Evolutionary conservation across 495 filamentous ascomycete genomes (phyloP).

Genomic region (Parmelia sp.): DNA sequence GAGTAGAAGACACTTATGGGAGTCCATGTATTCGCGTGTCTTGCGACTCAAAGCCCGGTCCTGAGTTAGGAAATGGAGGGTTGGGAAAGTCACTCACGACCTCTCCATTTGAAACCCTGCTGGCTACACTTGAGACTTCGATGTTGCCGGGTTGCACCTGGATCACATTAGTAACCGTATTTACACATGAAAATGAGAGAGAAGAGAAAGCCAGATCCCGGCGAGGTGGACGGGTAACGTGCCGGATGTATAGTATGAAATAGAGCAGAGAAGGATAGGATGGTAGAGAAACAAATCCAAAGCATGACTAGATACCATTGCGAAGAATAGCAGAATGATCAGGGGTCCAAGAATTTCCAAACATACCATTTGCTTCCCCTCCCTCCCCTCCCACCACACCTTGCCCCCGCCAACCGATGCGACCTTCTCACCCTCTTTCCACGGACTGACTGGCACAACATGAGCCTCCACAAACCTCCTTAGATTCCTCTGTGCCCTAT

Average conservation of each 20-base stretch:
- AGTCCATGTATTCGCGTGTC: neutral
- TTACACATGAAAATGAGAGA: neutral
- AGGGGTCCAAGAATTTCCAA: neutral
- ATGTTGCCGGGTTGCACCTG: constrained; percentile 77
- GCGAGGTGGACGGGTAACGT: neutral
- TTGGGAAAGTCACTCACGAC: constrained; percentile 33
- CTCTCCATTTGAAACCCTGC: constrained; percentile 77
- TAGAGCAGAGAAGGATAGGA: neutral
- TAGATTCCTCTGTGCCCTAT: constrained; percentile 73
- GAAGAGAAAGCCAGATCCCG: neutral
- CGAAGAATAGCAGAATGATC: neutral
- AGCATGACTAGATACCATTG: neutral
- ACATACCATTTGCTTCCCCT: constrained; percentile 63
- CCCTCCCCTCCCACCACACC: constrained; percentile 75
- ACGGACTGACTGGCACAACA: constrained; percentile 68
- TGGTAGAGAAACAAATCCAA: neutral
- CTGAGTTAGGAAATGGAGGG: neutral
- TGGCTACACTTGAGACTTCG: constrained; percentile 63
- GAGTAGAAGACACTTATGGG: neutral
- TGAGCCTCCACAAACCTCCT: constrained; percentile 83
- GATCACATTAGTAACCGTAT: constrained; percentile 15
- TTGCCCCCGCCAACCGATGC: constrained; percentile 64
- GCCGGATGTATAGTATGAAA: neutral
- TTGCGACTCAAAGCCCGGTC: neutral
- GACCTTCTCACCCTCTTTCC: constrained; percentile 68